Percentiles rank a stretch among this genome's conserved stretches.
phyloP scores from a whole-genome alignment of 352 stramenopile genomes.

The Globisporangium nagaii region DNA sequence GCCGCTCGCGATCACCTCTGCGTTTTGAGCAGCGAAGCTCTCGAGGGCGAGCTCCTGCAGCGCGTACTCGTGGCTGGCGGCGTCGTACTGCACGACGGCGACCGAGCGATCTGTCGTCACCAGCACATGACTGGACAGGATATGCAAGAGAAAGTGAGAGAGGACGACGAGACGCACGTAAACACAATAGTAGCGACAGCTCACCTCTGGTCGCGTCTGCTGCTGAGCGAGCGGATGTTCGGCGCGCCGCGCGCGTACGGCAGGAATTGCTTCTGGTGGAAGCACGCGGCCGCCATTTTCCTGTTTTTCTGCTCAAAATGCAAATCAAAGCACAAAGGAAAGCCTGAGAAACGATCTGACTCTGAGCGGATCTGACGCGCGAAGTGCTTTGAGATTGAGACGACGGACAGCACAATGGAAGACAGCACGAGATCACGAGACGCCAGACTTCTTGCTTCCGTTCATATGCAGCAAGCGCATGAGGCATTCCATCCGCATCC shows the following conservation, averaged over 20 bases:
- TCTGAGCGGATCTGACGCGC: background rate
- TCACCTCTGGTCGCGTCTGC: slow-evolving; percentile 28
- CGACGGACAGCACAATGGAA: too few species aligned
- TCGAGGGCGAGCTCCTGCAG: slow-evolving; percentile 32
- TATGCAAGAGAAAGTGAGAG: background rate
- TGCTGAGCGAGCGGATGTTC: slow-evolving; percentile 46
- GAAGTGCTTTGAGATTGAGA: too few species aligned
- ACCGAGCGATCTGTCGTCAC: slow-evolving; percentile 64
- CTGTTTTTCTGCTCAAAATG: too few species aligned
- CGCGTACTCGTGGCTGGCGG: slow-evolving; percentile 20
- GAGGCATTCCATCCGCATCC: too few species aligned
- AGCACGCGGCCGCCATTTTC: slow-evolving; percentile 18
- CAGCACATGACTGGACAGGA: slow-evolving; percentile 42
- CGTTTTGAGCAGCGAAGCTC: slow-evolving; percentile 12
- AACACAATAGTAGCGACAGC: too few species aligned
- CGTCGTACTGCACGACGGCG: slow-evolving; percentile 30
- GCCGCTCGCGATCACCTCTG: slow-evolving; percentile 39
- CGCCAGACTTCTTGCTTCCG: too few species aligned
- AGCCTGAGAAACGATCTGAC: background rate
- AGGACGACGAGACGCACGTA: background rate
- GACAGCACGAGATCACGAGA: too few species aligned
- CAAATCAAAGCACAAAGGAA: background rate
- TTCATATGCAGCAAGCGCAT: too few species aligned
- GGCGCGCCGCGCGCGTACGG: slow-evolving; percentile 48
- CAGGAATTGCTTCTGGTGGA: slow-evolving; percentile 67